These are phyloP conservation scores for Schizophyllum amplum DNA, from an alignment of 1,284 basidiomycete species.

Conservation along the genomic window DNA sequence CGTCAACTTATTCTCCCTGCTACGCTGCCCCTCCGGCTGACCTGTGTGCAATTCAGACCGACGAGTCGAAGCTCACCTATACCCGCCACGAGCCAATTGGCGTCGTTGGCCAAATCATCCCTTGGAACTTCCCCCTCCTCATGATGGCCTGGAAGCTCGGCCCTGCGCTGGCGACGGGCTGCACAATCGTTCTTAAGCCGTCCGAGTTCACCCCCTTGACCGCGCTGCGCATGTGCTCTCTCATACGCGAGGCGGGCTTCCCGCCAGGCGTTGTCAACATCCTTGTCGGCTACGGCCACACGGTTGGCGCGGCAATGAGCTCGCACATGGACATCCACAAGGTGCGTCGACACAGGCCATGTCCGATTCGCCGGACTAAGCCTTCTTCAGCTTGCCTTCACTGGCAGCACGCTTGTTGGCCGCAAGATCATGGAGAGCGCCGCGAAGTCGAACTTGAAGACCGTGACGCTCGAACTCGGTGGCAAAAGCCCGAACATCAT, in stretches of 20 bases:
- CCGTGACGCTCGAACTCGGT: slow-evolving; percentile 87
- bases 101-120: slow-evolving; percentile 83
- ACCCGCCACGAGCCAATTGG: slow-evolving; percentile 92
- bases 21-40: background rate
- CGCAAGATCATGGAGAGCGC: slow-evolving; percentile 81
- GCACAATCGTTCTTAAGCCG: slow-evolving; percentile 79
- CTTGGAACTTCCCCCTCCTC: slow-evolving; percentile 51
- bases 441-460: slow-evolving; percentile 81
- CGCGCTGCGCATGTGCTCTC: slow-evolving; percentile 48
- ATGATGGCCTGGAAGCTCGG: slow-evolving; percentile 39
- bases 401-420: slow-evolving; percentile 74
- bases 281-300: slow-evolving; percentile 72
- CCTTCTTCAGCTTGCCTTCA: slow-evolving; percentile 42
- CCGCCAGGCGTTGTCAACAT: slow-evolving; percentile 69
- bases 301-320: slow-evolving; percentile 47
- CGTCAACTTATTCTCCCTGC: slow-evolving; percentile 3
- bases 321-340: slow-evolving; percentile 64
- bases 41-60: slow-evolving; percentile 35
- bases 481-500: slow-evolving; percentile 85
- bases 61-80: slow-evolving; percentile 66
- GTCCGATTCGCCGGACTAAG: too few relatives aligned
- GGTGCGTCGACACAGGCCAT: slow-evolving; percentile 19
- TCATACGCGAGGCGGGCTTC: slow-evolving; percentile 52
- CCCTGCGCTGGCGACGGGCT: slow-evolving; percentile 74
- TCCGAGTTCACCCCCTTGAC: slow-evolving; percentile 89